Evolutionary conservation across 257 asterid genomes (phyloP), one percentile per base, ranked within the genome.

Genomic region (Capsicum pubescens): DNA sequence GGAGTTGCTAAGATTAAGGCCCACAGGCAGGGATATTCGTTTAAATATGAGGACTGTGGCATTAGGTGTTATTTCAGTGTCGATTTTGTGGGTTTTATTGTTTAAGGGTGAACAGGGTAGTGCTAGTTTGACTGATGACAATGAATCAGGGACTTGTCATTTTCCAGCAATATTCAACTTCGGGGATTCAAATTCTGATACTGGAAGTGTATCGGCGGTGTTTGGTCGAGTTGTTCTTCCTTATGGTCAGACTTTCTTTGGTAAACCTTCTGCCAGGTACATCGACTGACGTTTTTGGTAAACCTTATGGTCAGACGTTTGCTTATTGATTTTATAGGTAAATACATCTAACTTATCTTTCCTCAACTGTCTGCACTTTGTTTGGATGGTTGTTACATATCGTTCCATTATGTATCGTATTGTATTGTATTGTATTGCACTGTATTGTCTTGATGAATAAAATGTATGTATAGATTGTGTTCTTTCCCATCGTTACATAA

Each of bases 111-210:
- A 66, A 66, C 6, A 6, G 17, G 74, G 74, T 67, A 8, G 50
- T 67, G 5, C 5, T 58, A 58, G 9, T 58, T 16, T 58, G 63
- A 5, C 21, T 58, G 19, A 14, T 58, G 9, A 14, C 16, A 17
- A 58, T 58, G 63, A 16, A 58, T 58, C 63, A 48, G 21, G 58
- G 54, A 61, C 19, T 46, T 64, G 84, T 72, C 61, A 72, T 8
- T 72, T 83, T 48, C 88, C 88, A 8, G 86, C 86, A 59, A 59
- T 84, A 17, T 84, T 74, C 54, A 84, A 83, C 63, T 83, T 83
- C 17, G 86, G 83, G 48, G 86, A 83, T 50, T 83, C 82, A 58
- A 83, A 74, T 61, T 83, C 86, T 10, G 86, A 83, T 17, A 83
- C 83, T 9, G 86, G 83, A 11, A 21, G 66, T 8, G 5, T 44